Evolutionary conservation across 371 early-diverging fungal genomes (phyloP), one percentile per base, ranked within the genome.

Genomic region (Mucor plumbeus): DNA sequence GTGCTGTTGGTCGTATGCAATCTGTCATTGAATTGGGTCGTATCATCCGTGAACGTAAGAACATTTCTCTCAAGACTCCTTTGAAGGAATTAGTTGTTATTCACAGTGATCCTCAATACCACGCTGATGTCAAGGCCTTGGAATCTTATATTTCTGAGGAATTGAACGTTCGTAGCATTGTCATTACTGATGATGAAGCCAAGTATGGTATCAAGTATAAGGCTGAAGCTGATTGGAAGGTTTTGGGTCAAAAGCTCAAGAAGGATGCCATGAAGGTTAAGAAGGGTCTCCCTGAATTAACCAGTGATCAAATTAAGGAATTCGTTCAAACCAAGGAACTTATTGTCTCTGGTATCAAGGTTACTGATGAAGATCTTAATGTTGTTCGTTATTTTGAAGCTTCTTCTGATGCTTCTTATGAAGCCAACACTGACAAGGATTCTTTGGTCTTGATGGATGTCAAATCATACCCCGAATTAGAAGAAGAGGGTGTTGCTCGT

Each of bases 1-100:
- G 97, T 61, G 88, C 94, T 65, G 95, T 99, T 63, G 85, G 91
- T 47, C 90, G 97, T 70, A 96, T 99, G 97, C 98, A 98, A 82
- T 84, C 92, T 21, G 99, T 99, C 50, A 98, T 99, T 72, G 99
- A 99, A 74, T 86, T 95, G 57, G 98, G 99, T 38, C 93, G 99
- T 63, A 82, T 90, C 55, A 85, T 97, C 54, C 95, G 99, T 73
- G 99, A 99, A 81, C 90, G 92, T 80, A 91, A 95, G 77, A 93
- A 85, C 55, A 86, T 99, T 65, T 91, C 97, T 64, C 89, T 99
- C 70, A 99, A 99, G 92, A 98, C 96, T 34, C 99, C 99, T 15
- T 82, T 99, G 68, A 91, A 92, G 77, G 97, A 98, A 78, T 83
- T 98, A 55, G 93, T 96, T 33, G 93, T 99, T 56, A 90, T 99